Base-by-base conservation (phyloP, 2,329 filamentous ascomycete species). In the Diatrype stigma region DNA sequence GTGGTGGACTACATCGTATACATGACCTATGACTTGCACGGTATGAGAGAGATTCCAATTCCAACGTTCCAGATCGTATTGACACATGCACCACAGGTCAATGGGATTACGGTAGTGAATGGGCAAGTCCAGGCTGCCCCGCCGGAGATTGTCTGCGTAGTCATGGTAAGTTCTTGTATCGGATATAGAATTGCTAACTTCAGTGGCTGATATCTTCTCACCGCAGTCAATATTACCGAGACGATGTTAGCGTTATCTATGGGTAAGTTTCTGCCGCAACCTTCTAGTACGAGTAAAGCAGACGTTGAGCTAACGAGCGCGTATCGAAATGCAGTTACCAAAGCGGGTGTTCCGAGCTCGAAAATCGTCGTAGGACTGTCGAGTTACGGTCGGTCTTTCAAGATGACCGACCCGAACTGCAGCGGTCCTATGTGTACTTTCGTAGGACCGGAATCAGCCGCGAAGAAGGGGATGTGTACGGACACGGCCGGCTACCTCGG, bases 21-120 rank as follows among this genome's bases (percentile, higher is more conserved):
- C 37, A 65, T 70, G 63, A 67, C 53, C 48, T 70, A 70, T 26
- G 65, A 70, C 45, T 53, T 70, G 2, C 67, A 73, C 50, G 70
- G n/a, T n/a, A n/a, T n/a, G n/a, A n/a, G n/a, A n/a, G 70, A n/a
- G n/a, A n/a, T n/a, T n/a, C n/a, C n/a, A n/a, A n/a, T n/a, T n/a
- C n/a, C n/a, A n/a, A n/a, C n/a, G n/a, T n/a, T n/a, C n/a, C n/a
- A n/a, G n/a, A n/a, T n/a, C n/a, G n/a, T n/a, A n/a, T n/a, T n/a
- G n/a, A n/a, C n/a, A n/a, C n/a, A n/a, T n/a, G n/a, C n/a, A n/a
- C n/a, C n/a, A n/a, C n/a, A n/a, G 58, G 59, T 11, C 57, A 60
- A 40, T 59, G 57, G 57, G 58, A 60, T 22, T 53, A 51, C 34
- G 48, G 46, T 6, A 60, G 51, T 47, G 6, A 50, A n/a, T 56